phyloP scores from a whole-genome alignment of 805 yeast species.

The Candida vartiovaarae region DNA sequence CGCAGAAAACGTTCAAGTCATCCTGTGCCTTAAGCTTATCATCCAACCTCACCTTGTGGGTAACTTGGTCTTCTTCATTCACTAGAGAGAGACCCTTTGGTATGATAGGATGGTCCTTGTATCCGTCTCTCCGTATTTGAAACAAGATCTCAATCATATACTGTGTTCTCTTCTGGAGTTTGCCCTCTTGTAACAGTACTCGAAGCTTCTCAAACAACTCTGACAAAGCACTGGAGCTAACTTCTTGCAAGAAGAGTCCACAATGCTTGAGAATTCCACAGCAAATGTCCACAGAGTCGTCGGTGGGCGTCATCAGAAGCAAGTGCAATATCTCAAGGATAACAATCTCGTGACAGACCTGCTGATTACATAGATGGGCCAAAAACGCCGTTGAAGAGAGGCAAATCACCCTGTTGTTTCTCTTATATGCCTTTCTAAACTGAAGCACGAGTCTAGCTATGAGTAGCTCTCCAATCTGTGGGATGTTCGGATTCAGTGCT shows the following conservation, averaged over 20 bases:
- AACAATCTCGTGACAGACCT: constrained; percentile 49
- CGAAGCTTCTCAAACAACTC: constrained; percentile 55
- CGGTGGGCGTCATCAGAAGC: constrained; percentile 40
- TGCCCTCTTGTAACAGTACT: constrained; percentile 49
- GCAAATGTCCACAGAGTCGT: constrained; percentile 50
- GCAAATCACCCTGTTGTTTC: constrained; percentile 38
- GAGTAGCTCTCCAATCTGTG: constrained; percentile 58
- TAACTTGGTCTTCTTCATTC: constrained; percentile 52
- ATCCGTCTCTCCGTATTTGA: constrained; percentile 39
- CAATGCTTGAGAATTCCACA: constrained; percentile 39
- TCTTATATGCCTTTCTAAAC: constrained; percentile 47
- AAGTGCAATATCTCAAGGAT: constrained; percentile 45
- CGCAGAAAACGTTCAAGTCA: constrained; percentile 41
- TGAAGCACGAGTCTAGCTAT: constrained; percentile 46
- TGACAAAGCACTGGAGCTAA: constrained; percentile 38
- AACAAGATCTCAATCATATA: constrained; percentile 45
- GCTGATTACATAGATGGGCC: constrained; percentile 56
- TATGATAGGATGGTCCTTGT: constrained; percentile 32
- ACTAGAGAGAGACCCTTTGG: constrained; percentile 49
- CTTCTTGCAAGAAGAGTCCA: constrained; percentile 45
- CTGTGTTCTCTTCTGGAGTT: constrained; percentile 35
- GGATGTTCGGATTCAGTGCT: constrained; percentile 58
- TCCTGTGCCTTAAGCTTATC: constrained; percentile 42
- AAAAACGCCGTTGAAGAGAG: constrained; percentile 41
- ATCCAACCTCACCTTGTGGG: constrained; percentile 50